A percentile compares a stretch with the other conserved stretches of the same genome.
Evolutionary conservation across 805 yeast genomes (phyloP).

Genomic region (Yamadazyma laniorum): DNA sequence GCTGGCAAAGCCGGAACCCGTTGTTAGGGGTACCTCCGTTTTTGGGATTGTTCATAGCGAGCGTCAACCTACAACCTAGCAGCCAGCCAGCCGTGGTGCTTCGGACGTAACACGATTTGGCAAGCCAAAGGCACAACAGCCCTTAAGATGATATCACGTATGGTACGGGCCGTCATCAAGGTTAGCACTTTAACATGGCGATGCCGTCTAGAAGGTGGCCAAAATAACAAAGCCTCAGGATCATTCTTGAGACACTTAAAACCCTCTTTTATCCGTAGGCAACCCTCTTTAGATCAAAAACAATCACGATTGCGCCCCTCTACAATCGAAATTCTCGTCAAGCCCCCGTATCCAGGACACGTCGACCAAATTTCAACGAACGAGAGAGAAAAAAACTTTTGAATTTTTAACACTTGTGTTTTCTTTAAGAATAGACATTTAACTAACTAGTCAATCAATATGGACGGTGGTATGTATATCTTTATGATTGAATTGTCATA

Average conservation of each 20-base stretch:
- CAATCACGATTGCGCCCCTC: too few species aligned
- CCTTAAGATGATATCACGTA: too few species aligned
- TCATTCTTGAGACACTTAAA: too few species aligned
- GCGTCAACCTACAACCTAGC: not conserved
- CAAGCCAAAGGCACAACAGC: too few species aligned
- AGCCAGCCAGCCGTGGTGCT: not conserved
- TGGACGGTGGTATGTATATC: constrained; percentile 59
- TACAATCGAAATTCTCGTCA: constrained; percentile 6
- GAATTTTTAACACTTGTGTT: constrained; percentile 7
- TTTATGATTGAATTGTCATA: not conserved
- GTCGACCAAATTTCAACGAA: constrained; percentile 8
- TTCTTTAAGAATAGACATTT: constrained; percentile 9
- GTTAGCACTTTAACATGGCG: too few species aligned
- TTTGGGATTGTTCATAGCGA: not conserved
- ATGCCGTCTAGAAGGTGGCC: not conserved
- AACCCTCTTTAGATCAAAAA: too few species aligned
- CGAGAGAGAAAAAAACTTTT: constrained; percentile 8
- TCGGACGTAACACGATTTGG: too few species aligned
- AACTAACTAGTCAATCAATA: constrained; percentile 28
- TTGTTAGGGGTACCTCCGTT: not conserved
- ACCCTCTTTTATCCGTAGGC: not conserved
- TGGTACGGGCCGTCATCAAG: too few species aligned
- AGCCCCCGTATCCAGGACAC: constrained; percentile 7
- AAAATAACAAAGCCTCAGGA: not conserved
- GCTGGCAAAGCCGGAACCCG: not conserved